Percentiles rank a stretch among this genome's conserved stretches.
These are phyloP conservation scores for Castanea sativa DNA, from an alignment of 306 rosid genomes.

Conservation along the genomic window DNA sequence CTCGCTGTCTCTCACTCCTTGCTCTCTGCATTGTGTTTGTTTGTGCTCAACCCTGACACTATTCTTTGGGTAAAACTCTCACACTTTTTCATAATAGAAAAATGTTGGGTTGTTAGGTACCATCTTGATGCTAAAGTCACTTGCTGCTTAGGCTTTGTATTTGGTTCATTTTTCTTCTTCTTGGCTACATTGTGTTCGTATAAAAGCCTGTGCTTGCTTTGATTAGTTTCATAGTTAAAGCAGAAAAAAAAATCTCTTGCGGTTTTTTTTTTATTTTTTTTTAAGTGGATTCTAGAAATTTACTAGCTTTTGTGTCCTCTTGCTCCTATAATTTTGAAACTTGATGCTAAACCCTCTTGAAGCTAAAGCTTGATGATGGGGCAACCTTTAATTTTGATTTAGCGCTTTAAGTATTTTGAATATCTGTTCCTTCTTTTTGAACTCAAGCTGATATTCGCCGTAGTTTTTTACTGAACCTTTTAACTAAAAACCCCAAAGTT, in stretches of 20 bases:
- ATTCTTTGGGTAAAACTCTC: not conserved
- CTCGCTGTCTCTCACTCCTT: not conserved
- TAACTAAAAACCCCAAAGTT: not conserved
- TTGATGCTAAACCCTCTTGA: constrained; percentile 4
- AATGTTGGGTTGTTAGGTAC: not conserved
- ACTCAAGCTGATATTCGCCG: not conserved
- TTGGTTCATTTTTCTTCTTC: not conserved
- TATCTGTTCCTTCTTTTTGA: not conserved
- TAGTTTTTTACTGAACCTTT: not conserved
- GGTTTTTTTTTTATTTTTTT: not conserved
- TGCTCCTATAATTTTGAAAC: not conserved
- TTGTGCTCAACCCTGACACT: constrained; percentile 3
- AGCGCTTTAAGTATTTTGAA: not conserved
- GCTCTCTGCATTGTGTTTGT: not conserved
- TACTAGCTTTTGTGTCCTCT: not conserved
- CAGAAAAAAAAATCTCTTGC: not conserved
- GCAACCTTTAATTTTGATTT: not conserved
- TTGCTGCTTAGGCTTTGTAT: not conserved
- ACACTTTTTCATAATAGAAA: not conserved
- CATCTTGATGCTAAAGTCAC: not conserved
- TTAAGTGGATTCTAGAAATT: constrained; percentile 1
- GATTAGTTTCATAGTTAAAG: not conserved
- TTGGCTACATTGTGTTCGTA: not conserved
- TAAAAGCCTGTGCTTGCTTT: not conserved
- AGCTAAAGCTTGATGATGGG: not conserved